A percentile compares a stretch with the other conserved stretches of the same genome.
These are phyloP conservation scores for Penicillium ochrochloron DNA, from an alignment of 495 filamentous ascomycete genomes.

Conservation along the genomic window DNA sequence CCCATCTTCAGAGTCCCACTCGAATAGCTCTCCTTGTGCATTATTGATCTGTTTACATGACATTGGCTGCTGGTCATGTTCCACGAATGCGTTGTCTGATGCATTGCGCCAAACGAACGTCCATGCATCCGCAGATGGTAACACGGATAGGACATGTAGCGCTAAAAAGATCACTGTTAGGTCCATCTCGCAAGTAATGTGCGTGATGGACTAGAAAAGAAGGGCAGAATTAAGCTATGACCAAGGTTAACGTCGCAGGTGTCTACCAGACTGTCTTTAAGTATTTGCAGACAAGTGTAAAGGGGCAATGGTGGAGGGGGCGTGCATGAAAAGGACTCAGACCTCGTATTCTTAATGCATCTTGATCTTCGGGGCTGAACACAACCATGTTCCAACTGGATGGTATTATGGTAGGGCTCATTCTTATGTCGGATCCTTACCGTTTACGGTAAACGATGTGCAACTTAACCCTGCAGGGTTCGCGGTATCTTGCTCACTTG, in stretches of 20 bases:
- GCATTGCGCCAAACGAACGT: slow-evolving; percentile 21
- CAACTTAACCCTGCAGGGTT: slow-evolving; percentile 11
- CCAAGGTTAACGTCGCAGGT: neutral
- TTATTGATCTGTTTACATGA: slow-evolving; percentile 15
- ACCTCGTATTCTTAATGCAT: slow-evolving; percentile 17
- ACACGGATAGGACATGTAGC: slow-evolving; percentile 3
- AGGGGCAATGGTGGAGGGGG: slow-evolving; percentile 2
- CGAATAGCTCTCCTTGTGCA: slow-evolving; percentile 12
- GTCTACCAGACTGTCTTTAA: neutral
- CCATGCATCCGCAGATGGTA: slow-evolving; percentile 11
- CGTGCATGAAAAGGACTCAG: neutral
- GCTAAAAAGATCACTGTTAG: neutral
- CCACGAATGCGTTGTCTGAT: slow-evolving; percentile 16
- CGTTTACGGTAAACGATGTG: slow-evolving; percentile 7
- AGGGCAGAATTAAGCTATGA: neutral
- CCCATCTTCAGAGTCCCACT: slow-evolving; percentile 17
- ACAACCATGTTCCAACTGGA: slow-evolving; percentile 5
- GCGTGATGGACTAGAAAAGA: neutral
- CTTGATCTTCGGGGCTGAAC: slow-evolving; percentile 9
- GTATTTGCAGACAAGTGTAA: slow-evolving; percentile 1
- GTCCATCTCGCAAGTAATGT: neutral
- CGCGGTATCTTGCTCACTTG: neutral
- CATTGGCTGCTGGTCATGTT: slow-evolving; percentile 6
- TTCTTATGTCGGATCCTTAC: slow-evolving; percentile 12
- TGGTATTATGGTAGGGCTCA: neutral